Base-by-base conservation (phyloP, 148 eudicot genomes). In the Cornus kousa region DNA sequence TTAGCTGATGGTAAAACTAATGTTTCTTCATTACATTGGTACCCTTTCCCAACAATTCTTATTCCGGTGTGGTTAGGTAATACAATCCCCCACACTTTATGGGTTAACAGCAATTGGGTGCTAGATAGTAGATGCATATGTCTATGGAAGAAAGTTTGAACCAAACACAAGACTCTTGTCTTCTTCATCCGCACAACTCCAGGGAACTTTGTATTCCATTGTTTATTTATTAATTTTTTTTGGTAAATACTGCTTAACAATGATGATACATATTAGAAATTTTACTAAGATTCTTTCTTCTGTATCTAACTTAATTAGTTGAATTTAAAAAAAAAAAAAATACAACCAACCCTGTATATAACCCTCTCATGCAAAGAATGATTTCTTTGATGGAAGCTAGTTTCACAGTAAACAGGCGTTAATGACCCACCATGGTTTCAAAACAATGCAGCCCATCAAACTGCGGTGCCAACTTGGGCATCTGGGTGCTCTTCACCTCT, bases 381-480 rank as follows among this genome's bases (percentile, higher is more conserved):
- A 53, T 70, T 70, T 71, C 55, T 71, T 39, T 43, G 17, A n/a
- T 46, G 74, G 7, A 20, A 64, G 78, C 7, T 5, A 48, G 33
- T 22, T n/a, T 24, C 64, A 19, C 14, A 46, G 57, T 28, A 72
- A 72, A 16, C 35, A 62, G 66, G 23, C 8, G 20, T 5, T 19
- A 62, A 1, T 22, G 67, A 70, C n/a, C 68, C 57, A 78, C 80
- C 55, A 70, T 33, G 22, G 80, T 78, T 39, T 78, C 80, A 10
- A 78, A 78, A 37, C 57, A 70, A 67, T 70, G 50, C 43, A 78
- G 37, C n/a, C 80, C 80, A 78, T 78, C 80, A 24, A 78, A 78
- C 39, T 78, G 80, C 7, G 80, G 80, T 2, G 80, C 80, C 68
- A 78, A 9, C 74, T 70, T 78, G 9, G 74, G 80, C 28, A 23